A percentile compares a stretch with the other conserved stretches of the same genome.
Conservation (phyloP, 345 rosid genomes). For the Noccaea bulbosa region DNA sequence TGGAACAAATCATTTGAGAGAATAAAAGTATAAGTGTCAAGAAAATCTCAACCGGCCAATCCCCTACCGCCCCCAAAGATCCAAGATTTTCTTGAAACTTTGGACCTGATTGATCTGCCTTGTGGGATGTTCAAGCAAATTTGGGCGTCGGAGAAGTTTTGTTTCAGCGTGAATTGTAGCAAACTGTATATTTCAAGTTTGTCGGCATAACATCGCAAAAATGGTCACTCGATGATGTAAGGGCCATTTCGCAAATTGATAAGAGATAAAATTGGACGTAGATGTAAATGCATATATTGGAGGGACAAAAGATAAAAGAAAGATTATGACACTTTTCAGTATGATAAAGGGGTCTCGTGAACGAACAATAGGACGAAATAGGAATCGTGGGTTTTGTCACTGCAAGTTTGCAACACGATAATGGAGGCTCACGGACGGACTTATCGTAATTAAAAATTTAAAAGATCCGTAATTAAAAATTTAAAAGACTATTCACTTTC, state of each 20-base stretch:
- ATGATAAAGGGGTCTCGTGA: slow-evolving; percentile 31
- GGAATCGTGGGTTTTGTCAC: slow-evolving; percentile 20
- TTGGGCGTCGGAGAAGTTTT: background rate
- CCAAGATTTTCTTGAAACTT: background rate
- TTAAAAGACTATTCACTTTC: background rate
- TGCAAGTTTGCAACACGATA: slow-evolving; percentile 14
- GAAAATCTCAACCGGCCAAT: background rate
- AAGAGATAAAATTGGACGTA: background rate
- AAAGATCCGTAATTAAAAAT: too few relatives aligned
- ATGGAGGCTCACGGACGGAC: slow-evolving; percentile 35
- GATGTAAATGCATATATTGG: background rate
- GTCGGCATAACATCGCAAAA: background rate
- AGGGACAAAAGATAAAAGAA: slow-evolving; percentile 3
- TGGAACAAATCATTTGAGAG: background rate
- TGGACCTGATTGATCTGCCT: too few relatives aligned
- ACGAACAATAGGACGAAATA: slow-evolving; percentile 27
- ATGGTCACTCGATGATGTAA: background rate
- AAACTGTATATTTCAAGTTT: background rate
- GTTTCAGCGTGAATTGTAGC: background rate
- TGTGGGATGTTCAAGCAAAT: too few relatives aligned
- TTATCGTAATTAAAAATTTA: background rate
- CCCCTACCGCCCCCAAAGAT: background rate
- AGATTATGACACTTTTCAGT: slow-evolving; percentile 3
- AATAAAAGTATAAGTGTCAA: background rate
- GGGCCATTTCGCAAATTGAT: background rate